Conservation (phyloP, 345 rosid species). For the Lumnitzera littorea region DNA sequence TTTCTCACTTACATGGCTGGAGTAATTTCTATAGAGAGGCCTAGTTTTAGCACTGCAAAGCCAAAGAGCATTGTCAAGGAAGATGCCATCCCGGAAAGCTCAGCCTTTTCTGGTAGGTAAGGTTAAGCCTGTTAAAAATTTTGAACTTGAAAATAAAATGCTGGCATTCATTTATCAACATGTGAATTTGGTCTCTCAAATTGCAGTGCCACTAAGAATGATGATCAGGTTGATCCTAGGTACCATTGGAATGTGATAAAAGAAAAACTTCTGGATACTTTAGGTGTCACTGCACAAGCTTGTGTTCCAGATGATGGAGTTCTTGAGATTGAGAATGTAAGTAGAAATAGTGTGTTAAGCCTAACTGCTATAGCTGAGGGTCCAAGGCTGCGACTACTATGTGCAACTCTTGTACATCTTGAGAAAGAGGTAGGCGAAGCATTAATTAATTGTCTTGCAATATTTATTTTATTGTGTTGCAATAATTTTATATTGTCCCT, state of each 20-base stretch:
- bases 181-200: constrained; percentile 8
- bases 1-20: constrained; percentile 82
- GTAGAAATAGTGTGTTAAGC: constrained; percentile 42
- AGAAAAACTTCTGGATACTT: constrained; percentile 61
- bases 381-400: constrained; percentile 61
- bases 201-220: constrained; percentile 32
- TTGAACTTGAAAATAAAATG: constrained; percentile 3
- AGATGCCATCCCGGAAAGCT: constrained; percentile 21
- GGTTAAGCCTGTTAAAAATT: constrained; percentile 42
- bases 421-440: constrained; percentile 69
- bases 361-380: constrained; percentile 67
- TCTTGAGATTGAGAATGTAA: constrained; percentile 34
- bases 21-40: constrained; percentile 49
- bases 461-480: background rate
- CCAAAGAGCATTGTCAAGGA: constrained; percentile 16
- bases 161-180: background rate
- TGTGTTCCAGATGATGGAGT: constrained; percentile 29
- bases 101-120: constrained; percentile 86
- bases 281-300: constrained; percentile 40
- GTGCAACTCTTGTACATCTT: constrained; percentile 62
- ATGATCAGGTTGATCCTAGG: constrained; percentile 26
- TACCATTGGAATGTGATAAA: constrained; percentile 58
- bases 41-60: constrained; percentile 22
- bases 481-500: too few species aligned
- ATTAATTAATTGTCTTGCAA: constrained; percentile 16